Percentiles rank a stretch among this genome's conserved stretches.
phyloP scores from a whole-genome alignment of 2,329 filamentous ascomycete species.

The Hansfordia pulvinata region DNA sequence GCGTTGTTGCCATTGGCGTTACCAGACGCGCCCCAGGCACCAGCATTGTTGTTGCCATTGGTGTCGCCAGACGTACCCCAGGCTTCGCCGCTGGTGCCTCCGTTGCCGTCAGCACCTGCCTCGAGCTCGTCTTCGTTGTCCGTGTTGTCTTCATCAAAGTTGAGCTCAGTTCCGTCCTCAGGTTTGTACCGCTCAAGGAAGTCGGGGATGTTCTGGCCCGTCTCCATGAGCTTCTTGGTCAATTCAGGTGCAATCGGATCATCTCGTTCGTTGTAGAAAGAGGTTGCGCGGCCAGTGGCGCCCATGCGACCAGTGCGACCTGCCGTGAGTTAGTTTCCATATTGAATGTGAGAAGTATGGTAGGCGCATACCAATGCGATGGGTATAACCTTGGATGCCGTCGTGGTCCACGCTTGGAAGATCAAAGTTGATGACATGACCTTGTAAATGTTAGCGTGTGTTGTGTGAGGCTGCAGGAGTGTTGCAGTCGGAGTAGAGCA shows the following conservation, averaged over 20 bases:
- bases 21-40: neutral
- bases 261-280: constrained; percentile 74
- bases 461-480: no score
- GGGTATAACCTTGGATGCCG: constrained; percentile 88
- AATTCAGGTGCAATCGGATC: constrained; percentile 59
- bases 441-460: no score
- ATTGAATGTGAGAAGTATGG: neutral
- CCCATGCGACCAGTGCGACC: constrained; percentile 91
- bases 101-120: constrained; percentile 13
- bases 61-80: constrained; percentile 10
- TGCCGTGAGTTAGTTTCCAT: constrained; percentile 17
- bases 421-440: constrained; percentile 88
- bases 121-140: constrained; percentile 37
- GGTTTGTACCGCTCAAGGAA: constrained; percentile 59
- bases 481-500: no score
- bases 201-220: constrained; percentile 63
- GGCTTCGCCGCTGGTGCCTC: constrained; percentile 4
- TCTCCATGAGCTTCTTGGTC: constrained; percentile 72
- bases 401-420: constrained; percentile 61
- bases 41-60: constrained; percentile 6
- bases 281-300: constrained; percentile 71
- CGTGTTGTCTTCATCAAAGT: constrained; percentile 42
- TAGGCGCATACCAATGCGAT: constrained; percentile 65
- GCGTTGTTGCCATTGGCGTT: no score
- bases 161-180: constrained; percentile 35